Percentiles rank a stretch among this genome's conserved stretches.
Evolutionary conservation across 2,329 filamentous ascomycete genomes (phyloP).

Genomic region (Colletotrichum sp.): DNA sequence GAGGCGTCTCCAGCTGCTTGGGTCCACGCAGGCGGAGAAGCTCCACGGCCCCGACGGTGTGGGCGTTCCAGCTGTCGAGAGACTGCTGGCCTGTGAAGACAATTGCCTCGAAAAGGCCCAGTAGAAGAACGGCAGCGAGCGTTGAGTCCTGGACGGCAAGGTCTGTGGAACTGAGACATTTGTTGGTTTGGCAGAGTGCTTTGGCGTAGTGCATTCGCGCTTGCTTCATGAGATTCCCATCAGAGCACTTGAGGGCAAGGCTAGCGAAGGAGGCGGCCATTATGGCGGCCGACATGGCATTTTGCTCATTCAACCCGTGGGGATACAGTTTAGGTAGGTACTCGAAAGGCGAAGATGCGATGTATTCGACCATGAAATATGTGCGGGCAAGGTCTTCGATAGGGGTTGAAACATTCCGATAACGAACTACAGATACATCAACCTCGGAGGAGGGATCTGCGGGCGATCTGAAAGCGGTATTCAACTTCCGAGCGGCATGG

Average conservation of each 20-base stretch:
- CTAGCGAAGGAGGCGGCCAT: slow-evolving; percentile 28
- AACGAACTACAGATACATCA: background rate
- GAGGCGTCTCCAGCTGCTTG: slow-evolving; percentile 23
- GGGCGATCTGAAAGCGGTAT: background rate
- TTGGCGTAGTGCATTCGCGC: slow-evolving; percentile 27
- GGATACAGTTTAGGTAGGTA: slow-evolving; percentile 26
- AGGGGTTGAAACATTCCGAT: slow-evolving; percentile 2
- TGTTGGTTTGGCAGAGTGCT: background rate
- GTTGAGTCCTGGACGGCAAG: slow-evolving; percentile 28
- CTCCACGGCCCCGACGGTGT: slow-evolving; percentile 28
- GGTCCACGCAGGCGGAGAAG: slow-evolving; percentile 28
- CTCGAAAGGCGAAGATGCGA: slow-evolving; percentile 28
- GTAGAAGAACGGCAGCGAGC: slow-evolving; percentile 28
- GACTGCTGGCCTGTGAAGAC: slow-evolving; percentile 26
- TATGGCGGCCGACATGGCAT: slow-evolving; percentile 26
- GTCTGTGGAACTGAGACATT: slow-evolving; percentile 19
- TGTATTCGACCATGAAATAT: slow-evolving; percentile 30
- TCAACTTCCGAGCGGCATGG: background rate
- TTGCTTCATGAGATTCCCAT: slow-evolving; percentile 18
- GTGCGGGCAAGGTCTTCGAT: slow-evolving; percentile 20
- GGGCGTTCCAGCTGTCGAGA: slow-evolving; percentile 29
- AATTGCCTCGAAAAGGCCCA: slow-evolving; percentile 32
- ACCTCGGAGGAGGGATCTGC: background rate
- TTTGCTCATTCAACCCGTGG: background rate
- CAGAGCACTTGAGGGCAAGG: slow-evolving; percentile 22